phyloP scores from a whole-genome alignment of 306 rosid genomes.

The Cotoneaster glaucophyllus region DNA sequence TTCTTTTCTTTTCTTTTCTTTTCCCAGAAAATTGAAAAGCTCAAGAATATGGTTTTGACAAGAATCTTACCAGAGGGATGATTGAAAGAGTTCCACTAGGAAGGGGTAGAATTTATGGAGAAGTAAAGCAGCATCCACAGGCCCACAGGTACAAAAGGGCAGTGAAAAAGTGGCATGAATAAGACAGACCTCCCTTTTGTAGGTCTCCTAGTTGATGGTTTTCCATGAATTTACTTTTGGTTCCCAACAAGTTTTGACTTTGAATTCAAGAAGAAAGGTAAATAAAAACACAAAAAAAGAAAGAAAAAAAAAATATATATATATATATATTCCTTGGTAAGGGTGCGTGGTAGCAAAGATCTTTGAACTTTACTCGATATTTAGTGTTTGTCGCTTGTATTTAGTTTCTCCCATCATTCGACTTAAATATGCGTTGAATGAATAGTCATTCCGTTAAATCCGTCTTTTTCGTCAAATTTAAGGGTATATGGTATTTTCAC shows the following conservation, averaged over 20 bases:
- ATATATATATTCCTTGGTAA: background rate
- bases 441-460: too few relatives aligned
- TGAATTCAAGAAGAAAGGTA: slow-evolving; percentile 18
- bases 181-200: slow-evolving; percentile 27
- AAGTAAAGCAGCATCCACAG: slow-evolving; percentile 21
- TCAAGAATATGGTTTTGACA: background rate
- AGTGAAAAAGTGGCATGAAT: slow-evolving; percentile 21
- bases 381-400: too few relatives aligned
- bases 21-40: background rate
- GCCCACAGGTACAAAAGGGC: slow-evolving; percentile 17
- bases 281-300: too few relatives aligned
- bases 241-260: slow-evolving; percentile 25
- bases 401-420: too few relatives aligned
- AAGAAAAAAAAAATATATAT: too few relatives aligned
- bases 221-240: slow-evolving; percentile 28
- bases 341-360: too few relatives aligned
- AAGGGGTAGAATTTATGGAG: slow-evolving; percentile 20
- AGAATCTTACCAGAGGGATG: slow-evolving; percentile 24
- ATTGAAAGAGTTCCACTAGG: slow-evolving; percentile 11
- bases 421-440: too few relatives aligned
- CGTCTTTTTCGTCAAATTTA: too few relatives aligned
- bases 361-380: too few relatives aligned
- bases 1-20: background rate
- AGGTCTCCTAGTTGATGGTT: slow-evolving; percentile 30
- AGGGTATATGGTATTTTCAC: too few relatives aligned